Conservation (phyloP, 1,139 yeast species). For the Protomyces inundatus region DNA sequence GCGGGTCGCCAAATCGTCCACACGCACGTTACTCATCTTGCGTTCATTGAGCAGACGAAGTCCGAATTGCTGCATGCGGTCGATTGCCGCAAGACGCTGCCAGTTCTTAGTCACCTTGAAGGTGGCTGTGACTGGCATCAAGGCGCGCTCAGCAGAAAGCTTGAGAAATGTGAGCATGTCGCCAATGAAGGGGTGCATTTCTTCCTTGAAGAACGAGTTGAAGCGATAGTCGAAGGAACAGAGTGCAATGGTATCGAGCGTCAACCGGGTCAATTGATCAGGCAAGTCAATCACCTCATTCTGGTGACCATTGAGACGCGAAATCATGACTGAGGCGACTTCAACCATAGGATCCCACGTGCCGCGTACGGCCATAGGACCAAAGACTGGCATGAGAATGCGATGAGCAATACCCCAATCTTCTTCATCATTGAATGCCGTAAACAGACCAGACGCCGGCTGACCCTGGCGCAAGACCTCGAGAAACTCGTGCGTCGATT, state of each 20-base stretch:
- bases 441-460: conserved; percentile 12
- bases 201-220: conserved; percentile 27
- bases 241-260: conserved; percentile 26
- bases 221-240: conserved; percentile 26
- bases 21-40: conserved; percentile 1
- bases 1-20: conserved; percentile 1
- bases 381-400: conserved; percentile 27
- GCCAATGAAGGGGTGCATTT: conserved; percentile 27
- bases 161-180: conserved; percentile 25
- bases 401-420: conserved; percentile 27
- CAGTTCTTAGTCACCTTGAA: conserved; percentile 14
- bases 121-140: conserved; percentile 12
- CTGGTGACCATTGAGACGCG: conserved; percentile 21
- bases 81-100: conserved; percentile 21
- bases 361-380: conserved; percentile 20
- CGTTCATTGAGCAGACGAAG: conserved; percentile 18
- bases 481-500: conserved; percentile 9
- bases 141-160: conserved; percentile 13
- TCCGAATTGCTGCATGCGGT: conserved; percentile 24
- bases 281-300: conserved; percentile 18
- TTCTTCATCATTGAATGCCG: conserved; percentile 21
- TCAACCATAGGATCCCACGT: conserved; percentile 26
- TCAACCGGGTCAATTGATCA: conserved; percentile 23
- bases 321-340: conserved; percentile 15
- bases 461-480: conserved; percentile 6